Evolutionary conservation across 495 filamentous ascomycete genomes (phyloP).

Genomic region (Tuber microsphaerosporum): DNA sequence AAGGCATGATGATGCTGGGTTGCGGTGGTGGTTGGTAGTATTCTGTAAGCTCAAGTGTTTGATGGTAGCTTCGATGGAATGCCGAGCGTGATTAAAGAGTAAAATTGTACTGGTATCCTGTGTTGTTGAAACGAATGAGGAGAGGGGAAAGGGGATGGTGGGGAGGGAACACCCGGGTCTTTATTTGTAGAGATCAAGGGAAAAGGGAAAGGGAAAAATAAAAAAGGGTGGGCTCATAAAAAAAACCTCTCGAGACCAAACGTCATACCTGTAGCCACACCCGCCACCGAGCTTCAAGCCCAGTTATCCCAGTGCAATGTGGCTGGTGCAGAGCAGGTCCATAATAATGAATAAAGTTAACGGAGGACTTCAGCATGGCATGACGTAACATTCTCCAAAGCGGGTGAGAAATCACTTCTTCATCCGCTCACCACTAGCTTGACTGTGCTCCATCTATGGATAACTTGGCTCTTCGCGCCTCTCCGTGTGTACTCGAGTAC

Average conservation of each 20-base stretch:
- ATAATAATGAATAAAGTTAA: neutral
- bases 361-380: too few relatives aligned
- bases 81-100: neutral
- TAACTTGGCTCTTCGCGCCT: neutral
- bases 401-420: neutral
- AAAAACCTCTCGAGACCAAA: conserved; percentile 1
- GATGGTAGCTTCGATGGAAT: neutral
- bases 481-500: neutral
- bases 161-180: neutral
- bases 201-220: neutral
- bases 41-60: neutral
- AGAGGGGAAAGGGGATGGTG: neutral
- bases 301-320: neutral
- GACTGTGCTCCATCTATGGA: neutral
- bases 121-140: neutral
- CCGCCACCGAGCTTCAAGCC: neutral
- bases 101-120: neutral
- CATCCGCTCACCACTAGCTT: neutral
- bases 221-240: neutral
- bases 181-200: neutral
- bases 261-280: neutral
- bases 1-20: conserved; percentile 24
- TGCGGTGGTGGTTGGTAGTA: neutral
- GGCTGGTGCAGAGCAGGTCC: neutral
- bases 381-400: too few relatives aligned